Base-by-base conservation (phyloP, 129 eudicot species). In the Flaveria bidentis region DNA sequence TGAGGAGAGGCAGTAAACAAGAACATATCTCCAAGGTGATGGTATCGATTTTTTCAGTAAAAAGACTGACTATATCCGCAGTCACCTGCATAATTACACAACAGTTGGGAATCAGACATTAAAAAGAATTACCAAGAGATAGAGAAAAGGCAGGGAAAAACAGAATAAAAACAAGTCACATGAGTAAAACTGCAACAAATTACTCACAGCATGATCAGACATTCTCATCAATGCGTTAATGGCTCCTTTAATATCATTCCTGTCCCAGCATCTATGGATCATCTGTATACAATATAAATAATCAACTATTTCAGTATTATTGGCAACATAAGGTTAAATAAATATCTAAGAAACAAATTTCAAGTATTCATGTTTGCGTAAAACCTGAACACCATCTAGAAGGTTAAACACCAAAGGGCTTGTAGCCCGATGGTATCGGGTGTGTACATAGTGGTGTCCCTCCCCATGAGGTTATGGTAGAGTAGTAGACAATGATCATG, bases 241-340 rank as follows among this genome's bases (percentile, higher is more conserved):
- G 62, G 98, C 93, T 65, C 91, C 98, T 84, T 82, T 94, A 9
- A 94, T 77, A 86, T 94, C 98, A 88, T 88, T 87, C 76, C 90
- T 88, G 42, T 83, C 93, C 97, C 98, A 91, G 81, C 76, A 88
- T 73, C 82, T 84, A 44, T 61, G 93, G 58, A 94, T 85, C 72
- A 87, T 84, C 97, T 94, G 88, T 82, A 64, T 68, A 70, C 39
- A 75, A 70, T 12, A 62, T 42, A 61, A 39, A 62, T 6, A 9
- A 69, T 56, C 67, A 36, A 69, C 68, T 47, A 70, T 16, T 50
- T 33, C 57, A 57, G 62, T 17, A 8, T 41, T 41, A 49, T 30
- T 50, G 5, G 12, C 13, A 72, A 55, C 46, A 33, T 72, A 33
- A 5, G 18, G 9, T 28, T 13, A 50, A 8, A 51, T 52, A 63